Conservation (phyloP, 768 basidiomycete species). For the Daedalea quercina region DNA sequence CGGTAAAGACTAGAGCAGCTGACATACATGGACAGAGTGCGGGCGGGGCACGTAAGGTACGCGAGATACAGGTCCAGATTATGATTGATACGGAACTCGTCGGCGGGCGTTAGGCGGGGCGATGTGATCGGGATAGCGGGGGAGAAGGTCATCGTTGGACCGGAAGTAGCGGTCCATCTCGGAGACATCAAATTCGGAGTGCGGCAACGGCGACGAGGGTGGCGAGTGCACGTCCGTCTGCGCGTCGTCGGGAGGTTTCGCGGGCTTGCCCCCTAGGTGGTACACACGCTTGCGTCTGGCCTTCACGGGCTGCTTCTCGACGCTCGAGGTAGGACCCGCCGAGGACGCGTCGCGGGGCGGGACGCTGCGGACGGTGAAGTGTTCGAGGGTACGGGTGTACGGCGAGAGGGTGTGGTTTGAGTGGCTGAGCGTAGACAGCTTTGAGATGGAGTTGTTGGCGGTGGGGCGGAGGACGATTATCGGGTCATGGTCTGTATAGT, state of each 20-base stretch:
- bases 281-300: conserved; percentile 74
- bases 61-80: not conserved
- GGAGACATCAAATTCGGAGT: conserved; percentile 57
- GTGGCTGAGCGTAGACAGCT: conserved; percentile 77
- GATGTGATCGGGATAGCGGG: conserved; percentile 20
- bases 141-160: conserved; percentile 24
- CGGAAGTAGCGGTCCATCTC: conserved; percentile 78
- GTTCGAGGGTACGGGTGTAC: conserved; percentile 83
- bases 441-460: conserved; percentile 70
- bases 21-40: conserved; percentile 3
- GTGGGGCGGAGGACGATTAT: conserved; percentile 61
- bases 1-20: conserved; percentile 6
- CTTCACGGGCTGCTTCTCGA: conserved; percentile 53
- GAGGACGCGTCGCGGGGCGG: conserved; percentile 47
- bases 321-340: conserved; percentile 26
- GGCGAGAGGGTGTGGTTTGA: conserved; percentile 94
- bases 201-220: conserved; percentile 29
- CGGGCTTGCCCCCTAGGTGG: conserved; percentile 39
- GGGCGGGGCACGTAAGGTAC: not conserved
- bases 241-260: conserved; percentile 8
- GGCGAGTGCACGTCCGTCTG: conserved; percentile 7
- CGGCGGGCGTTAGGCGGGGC: conserved; percentile 13
- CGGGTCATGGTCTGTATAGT: conserved; percentile 34
- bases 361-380: conserved; percentile 88
- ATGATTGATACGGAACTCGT: conserved; percentile 10